A percentile compares a stretch with the other conserved stretches of the same genome.
These are phyloP conservation scores for Phlyctochytrium arcticum DNA, from an alignment of 192 early-diverging fungal genomes.

Conservation along the genomic window DNA sequence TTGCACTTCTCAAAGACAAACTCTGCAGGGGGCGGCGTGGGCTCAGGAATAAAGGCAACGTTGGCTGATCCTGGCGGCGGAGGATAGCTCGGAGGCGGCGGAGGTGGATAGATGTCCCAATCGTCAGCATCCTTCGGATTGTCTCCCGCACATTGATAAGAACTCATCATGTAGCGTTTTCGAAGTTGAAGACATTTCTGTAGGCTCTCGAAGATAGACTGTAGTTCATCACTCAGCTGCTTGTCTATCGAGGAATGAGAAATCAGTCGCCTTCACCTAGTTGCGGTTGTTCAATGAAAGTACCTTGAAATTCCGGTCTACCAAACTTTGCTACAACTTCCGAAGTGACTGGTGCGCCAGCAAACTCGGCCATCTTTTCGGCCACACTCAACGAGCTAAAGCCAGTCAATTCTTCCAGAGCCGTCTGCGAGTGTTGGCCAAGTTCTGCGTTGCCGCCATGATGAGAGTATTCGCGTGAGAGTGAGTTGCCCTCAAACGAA, in stretches of 20 bases:
- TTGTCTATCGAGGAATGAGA: too few species aligned
- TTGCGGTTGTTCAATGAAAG: too few species aligned
- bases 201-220: constrained; percentile 57
- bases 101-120: constrained; percentile 85
- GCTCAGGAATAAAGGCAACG: background rate
- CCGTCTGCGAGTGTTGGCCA: background rate
- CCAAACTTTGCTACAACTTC: constrained; percentile 45
- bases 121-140: constrained; percentile 76
- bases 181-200: constrained; percentile 74
- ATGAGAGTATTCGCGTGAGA: constrained; percentile 7
- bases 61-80: constrained; percentile 6
- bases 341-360: constrained; percentile 47
- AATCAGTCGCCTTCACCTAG: too few species aligned
- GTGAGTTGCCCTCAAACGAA: constrained; percentile 7
- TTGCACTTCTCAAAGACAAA: constrained; percentile 40
- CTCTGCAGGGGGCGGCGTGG: constrained; percentile 5
- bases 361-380: constrained; percentile 48
- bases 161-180: constrained; percentile 74
- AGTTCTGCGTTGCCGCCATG: too few species aligned
- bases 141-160: constrained; percentile 65
- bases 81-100: constrained; percentile 68
- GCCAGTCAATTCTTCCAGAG: constrained; percentile 18
- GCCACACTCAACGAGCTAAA: constrained; percentile 41
- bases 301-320: constrained; percentile 24
- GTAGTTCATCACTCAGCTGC: constrained; percentile 59